Base-by-base conservation (phyloP, 306 rosid genomes). In the Castanospermum australe region DNA sequence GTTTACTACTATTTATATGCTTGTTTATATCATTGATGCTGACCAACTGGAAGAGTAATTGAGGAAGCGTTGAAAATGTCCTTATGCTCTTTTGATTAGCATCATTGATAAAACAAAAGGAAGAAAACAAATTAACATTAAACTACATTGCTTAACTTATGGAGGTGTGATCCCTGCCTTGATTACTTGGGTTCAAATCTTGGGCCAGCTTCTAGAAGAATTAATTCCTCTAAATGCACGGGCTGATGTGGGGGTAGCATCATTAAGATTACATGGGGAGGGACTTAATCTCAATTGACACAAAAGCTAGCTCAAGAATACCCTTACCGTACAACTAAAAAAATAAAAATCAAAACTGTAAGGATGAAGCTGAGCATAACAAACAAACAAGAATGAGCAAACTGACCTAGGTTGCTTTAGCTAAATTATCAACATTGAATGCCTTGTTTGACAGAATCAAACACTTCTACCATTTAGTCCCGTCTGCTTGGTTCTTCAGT, bases 401-500 rank as follows among this genome's bases (percentile, higher is more conserved):
- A 71, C 35, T 30, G 36, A 57, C 62, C 22, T 67, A 38, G 65
- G 10, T 32, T 69, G 8, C 70, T 33, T 65, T 41, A 25, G 50
- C 52, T 62, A 61, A 59, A 78, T 74, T 42, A 61, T 60, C 84
- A 50, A 32, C n/a, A 8, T 35, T 25, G 14, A 47, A 25, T 7
- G 66, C 32, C 64, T 14, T 78, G 66, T 69, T 79, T 54, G 35
- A 68, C 57, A 62, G 70, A 32, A 54, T 76, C 45, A 42, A 64
- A 4, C 56, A 38, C 51, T 70, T 63, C 71, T 75, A 15, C 30
- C 13, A 55, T 4, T 65, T 14, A 2, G 8, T 50, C 20, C 20
- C 44, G 66, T 48, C n/a, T 78, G 36, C 60, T 9, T 72, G 83
- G 65, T 73, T 76, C 33, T 75, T 73, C 15, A 73, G 71, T 56